Conservation (phyloP, 2,329 filamentous ascomycete genomes). For the Penicillium sp. region DNA sequence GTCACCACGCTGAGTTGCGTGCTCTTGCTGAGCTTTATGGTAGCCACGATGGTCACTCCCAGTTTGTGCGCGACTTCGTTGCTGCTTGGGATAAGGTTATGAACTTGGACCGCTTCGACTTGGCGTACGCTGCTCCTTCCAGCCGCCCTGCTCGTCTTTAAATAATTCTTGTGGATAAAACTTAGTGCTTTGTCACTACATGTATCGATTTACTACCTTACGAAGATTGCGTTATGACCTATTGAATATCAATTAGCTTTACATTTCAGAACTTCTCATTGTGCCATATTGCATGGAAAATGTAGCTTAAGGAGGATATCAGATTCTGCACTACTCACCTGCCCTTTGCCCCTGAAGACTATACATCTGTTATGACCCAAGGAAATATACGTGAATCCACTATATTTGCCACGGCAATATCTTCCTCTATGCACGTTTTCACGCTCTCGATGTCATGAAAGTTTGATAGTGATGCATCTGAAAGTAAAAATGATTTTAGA, state of each 20-base stretch:
- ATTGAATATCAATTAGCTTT: neutral
- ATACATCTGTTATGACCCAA: no score
- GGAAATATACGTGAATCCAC: no score
- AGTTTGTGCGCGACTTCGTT: constrained; percentile 72
- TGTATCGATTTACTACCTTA: neutral
- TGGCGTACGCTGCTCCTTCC: constrained; percentile 27
- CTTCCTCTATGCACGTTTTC: no score
- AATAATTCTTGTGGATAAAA: neutral
- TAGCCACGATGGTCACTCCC: constrained; percentile 57
- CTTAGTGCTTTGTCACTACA: neutral
- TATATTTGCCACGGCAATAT: no score
- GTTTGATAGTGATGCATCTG: no score
- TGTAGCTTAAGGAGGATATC: no score
- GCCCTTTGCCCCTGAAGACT: no score
- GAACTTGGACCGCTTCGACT: constrained; percentile 70
- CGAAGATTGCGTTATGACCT: constrained; percentile 1
- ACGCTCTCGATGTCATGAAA: no score
- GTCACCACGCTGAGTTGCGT: constrained; percentile 72
- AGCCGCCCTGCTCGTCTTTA: constrained; percentile 18
- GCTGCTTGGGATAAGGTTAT: constrained; percentile 72
- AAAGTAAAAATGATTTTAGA: no score
- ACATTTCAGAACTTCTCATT: no score
- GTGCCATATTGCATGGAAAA: no score
- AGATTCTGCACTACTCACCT: no score
- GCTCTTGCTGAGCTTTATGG: constrained; percentile 71